Evolutionary conservation across 169 alveolate species (phyloP).

Genomic region (Besnoitia besnoiti): DNA sequence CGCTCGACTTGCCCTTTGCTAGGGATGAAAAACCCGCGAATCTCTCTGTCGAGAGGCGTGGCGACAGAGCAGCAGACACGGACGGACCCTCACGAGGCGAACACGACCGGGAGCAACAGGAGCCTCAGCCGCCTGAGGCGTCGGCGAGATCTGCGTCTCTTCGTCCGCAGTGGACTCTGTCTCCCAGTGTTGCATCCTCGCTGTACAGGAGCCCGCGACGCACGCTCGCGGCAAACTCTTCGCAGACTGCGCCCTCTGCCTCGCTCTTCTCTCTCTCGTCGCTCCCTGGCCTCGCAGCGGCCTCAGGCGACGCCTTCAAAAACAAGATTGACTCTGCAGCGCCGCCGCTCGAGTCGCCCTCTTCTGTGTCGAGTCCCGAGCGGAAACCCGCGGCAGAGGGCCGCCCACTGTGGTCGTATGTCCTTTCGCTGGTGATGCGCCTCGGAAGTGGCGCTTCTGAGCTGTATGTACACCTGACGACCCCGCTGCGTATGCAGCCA

Average conservation of each 20-base stretch:
- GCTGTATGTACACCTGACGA: constrained; percentile 1
- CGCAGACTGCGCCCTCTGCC: background rate
- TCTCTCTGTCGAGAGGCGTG: background rate
- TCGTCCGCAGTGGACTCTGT: background rate
- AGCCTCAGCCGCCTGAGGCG: background rate
- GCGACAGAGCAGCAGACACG: background rate
- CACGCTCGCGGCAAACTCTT: background rate
- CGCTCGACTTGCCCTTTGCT: background rate
- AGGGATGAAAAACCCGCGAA: background rate
- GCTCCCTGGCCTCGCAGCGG: background rate
- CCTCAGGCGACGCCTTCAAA: background rate
- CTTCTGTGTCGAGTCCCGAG: background rate
- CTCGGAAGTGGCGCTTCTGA: background rate
- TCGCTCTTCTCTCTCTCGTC: background rate
- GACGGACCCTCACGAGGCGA: background rate
- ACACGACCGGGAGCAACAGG: background rate
- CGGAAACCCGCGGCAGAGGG: background rate
- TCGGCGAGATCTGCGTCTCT: background rate
- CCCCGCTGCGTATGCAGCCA: constrained; percentile 25
- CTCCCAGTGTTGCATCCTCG: background rate
- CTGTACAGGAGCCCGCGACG: background rate
- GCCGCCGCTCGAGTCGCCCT: background rate
- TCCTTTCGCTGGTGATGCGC: background rate
- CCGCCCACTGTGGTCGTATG: background rate
- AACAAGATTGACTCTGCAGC: background rate